These are phyloP conservation scores for Neurospora sp. DNA, from an alignment of 2,329 filamentous ascomycete species.

Conservation along the genomic window DNA sequence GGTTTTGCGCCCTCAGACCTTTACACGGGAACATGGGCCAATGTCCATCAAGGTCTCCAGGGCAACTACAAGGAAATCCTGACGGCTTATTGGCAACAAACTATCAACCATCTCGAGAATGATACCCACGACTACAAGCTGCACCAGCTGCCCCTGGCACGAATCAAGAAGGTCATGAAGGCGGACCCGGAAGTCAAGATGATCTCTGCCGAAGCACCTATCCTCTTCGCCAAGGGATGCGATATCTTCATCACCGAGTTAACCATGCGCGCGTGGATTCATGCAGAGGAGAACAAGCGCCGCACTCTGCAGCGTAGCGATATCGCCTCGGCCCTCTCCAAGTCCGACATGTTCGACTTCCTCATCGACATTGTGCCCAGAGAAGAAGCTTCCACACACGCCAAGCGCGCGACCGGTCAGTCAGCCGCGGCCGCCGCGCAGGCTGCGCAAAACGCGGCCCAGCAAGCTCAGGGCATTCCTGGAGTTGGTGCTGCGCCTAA, in stretches of 20 bases:
- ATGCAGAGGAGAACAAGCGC: constrained; percentile 97
- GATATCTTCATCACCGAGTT: constrained; percentile 99
- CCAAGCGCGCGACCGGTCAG: constrained; percentile 60
- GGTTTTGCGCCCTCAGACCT: constrained; percentile 88
- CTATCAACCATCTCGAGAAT: constrained; percentile 87
- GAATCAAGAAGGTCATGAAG: constrained; percentile 99
- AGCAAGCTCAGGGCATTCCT: constrained; percentile 29
- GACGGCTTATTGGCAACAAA: constrained; percentile 98
- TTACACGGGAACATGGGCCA: constrained; percentile 91
- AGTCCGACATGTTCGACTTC: constrained; percentile 99
- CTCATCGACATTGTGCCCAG: constrained; percentile 96
- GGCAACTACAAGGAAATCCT: constrained; percentile 94
- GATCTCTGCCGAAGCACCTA: constrained; percentile 97
- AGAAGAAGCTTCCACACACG: constrained; percentile 79
- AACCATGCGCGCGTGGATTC: constrained; percentile 99
- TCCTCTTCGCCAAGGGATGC: constrained; percentile 95
- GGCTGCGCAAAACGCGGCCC: constrained; percentile 39
- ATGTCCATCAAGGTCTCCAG: constrained; percentile 90
- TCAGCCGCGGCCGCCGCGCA: constrained; percentile 27
- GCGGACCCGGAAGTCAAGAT: constrained; percentile 98
- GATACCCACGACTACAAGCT: constrained; percentile 98
- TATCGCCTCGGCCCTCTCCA: constrained; percentile 88
- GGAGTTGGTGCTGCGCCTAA: constrained; percentile 43
- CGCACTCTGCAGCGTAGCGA: constrained; percentile 91
- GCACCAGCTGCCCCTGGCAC: constrained; percentile 90